These are phyloP conservation scores for Microsporum canis DNA, from an alignment of 2,329 filamentous ascomycete species.

Conservation along the genomic window DNA sequence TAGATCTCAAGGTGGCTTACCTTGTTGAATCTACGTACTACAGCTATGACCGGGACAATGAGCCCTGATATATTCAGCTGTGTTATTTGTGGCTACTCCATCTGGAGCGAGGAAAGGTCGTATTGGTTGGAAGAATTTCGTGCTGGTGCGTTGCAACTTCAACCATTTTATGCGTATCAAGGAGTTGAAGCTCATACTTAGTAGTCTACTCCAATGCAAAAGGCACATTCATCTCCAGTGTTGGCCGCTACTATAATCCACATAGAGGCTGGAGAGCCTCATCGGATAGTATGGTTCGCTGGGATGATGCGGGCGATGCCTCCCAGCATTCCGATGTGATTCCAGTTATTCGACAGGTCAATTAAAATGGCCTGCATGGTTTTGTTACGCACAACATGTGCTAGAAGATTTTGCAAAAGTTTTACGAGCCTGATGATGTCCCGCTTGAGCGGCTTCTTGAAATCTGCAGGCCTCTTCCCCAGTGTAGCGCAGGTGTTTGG, in stretches of 20 bases:
- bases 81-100: background rate
- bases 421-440: background rate
- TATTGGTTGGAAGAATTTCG: background rate
- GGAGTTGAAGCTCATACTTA: background rate
- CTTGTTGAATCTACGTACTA: too few species aligned
- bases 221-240: background rate
- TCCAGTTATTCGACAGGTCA: background rate
- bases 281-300: background rate
- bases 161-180: background rate
- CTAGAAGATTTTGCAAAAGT: background rate
- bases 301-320: background rate
- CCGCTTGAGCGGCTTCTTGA: background rate
- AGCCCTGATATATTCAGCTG: background rate
- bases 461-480: background rate
- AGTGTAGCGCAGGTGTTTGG: background rate
- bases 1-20: too few species aligned
- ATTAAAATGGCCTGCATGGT: background rate
- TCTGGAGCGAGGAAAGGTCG: background rate
- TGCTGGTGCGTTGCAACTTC: background rate
- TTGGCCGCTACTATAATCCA: background rate
- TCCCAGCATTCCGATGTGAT: background rate
- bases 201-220: background rate
- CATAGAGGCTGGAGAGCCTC: background rate
- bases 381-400: background rate
- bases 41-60: too few species aligned